phyloP scores from a whole-genome alignment of 2,329 filamentous ascomycete genomes.

The Botrytis tulipae region DNA sequence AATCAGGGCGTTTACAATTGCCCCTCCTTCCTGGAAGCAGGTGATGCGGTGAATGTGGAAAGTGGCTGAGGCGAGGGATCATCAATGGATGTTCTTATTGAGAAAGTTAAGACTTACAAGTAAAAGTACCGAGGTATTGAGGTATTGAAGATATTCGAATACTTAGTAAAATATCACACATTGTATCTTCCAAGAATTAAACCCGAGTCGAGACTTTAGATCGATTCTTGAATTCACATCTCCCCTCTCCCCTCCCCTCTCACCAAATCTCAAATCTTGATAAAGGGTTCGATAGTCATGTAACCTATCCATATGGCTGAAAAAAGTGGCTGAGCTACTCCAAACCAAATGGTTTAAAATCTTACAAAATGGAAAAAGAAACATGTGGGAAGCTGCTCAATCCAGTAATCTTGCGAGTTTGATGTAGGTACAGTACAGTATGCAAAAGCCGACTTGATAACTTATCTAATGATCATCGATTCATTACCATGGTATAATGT shows the following conservation, averaged over 20 bases:
- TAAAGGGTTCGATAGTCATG: background rate
- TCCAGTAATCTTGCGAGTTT: background rate
- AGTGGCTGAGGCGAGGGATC: background rate
- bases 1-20: conserved; percentile 10
- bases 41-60: background rate
- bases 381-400: background rate
- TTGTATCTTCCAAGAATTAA: background rate
- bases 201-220: background rate
- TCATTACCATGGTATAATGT: too few relatives aligned
- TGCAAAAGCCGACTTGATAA: background rate
- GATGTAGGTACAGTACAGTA: background rate
- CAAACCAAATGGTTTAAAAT: too few relatives aligned
- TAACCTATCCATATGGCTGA: too few relatives aligned
- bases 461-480: background rate
- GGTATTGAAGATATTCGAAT: background rate
- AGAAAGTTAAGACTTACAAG: too few relatives aligned
- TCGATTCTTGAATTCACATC: background rate
- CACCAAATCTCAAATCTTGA: conserved; percentile 2
- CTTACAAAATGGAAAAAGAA: background rate
- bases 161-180: background rate
- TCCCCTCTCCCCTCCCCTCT: background rate
- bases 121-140: too few relatives aligned
- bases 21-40: background rate
- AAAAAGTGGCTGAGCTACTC: background rate
- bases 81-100: background rate